Evolutionary conservation across 148 eudicot genomes (phyloP), one percentile per base, ranked within the genome.

Genomic region (Vaccinium macrocarpon): DNA sequence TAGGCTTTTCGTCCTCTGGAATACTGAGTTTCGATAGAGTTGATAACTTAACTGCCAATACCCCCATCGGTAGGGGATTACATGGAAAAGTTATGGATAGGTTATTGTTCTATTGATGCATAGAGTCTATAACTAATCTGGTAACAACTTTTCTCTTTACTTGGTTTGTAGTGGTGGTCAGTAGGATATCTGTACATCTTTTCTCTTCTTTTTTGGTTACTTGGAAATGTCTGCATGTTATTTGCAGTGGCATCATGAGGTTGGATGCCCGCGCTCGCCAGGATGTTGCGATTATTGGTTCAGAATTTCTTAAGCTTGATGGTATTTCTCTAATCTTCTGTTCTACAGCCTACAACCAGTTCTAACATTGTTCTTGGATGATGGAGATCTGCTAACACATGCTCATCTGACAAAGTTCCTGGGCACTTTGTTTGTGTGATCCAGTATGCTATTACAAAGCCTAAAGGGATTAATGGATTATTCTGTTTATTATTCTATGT

Each of bases 181-280:
- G 46, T 72, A 38, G 48, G 76, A 32, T 35, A 0, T 72, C 50
- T 16, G 0, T 35, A 16, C n/a, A 73, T 38, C 1, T 73, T 29
- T 62, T 38, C 3, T 78, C 15, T 11, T 6, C 64, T 35, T 51
- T 16, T 78, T 55, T 66, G 23, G 12, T 25, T 13, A 50, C 27
- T 3, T 82, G 23, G 25, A 48, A 78, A 23, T 32, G 18, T 83
- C 66, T 79, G 38, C 86, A 80, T 9, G 76, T 83, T 84, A 66
- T 66, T 86, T 88, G 18, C 86, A 96, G 99, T 71, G 93, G 97
- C 85, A 89, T 97, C 85, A 90, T 89, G 86, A 88, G 87, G 53
- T 90, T 95, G 91, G 97, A 97, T 89, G 97, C 97, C 66, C 97
- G 99, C 83, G 99, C 90, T 81, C 97, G 98, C 64, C 94, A 95